Evolutionary conservation across 352 stramenopile genomes (phyloP), one percentile per base, ranked within the genome.

Genomic region (Globisporangium barbulae): DNA sequence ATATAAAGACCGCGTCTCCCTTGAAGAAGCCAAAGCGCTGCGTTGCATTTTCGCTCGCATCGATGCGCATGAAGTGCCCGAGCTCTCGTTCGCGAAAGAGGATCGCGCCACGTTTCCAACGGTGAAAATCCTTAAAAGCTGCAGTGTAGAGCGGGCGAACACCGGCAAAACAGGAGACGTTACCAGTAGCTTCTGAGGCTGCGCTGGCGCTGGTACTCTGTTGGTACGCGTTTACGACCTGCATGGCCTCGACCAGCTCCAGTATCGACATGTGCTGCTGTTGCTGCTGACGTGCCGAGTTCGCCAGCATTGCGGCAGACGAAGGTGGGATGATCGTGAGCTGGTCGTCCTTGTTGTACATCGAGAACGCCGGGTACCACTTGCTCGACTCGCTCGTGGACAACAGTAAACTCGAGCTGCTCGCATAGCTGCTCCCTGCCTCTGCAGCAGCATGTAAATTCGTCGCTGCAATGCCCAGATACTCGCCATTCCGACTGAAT

Each of bases 301-400:
- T 61, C 21, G 22, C 62, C 52, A 50, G 49, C 33, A 59, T 30
- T 41, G 56, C 30, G 13, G 35, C 31, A 5, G 47, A 54, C 17
- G 63, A 53, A 28, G 81, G 74, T 28, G 79, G 79, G 5, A 93
- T 69, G 19, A 97, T 53, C 9, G 85, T 94, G 17, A 97, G 55
- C 50, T 91, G 83, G 53, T 97, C 89, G 48, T 93, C 88, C 63
- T 96, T 97, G 72, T 98, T 97, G 68, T 98, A 98, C 68, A 98
- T 73, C 2, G 89, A 97, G 49, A 98, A 84, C 8, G 91, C 90
- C 10, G 91, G 91, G 57, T 88, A 97, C 83, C 83, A 91, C 49
- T 86, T 91, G 65, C 68, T 85, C 22, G 56, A 30, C 12, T 70
- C 59, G 35, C 58, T 64, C 17, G 28, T n/a, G 6, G 31, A 17